Base-by-base conservation (phyloP, 306 rosid genomes). In the Quercus suber region DNA sequence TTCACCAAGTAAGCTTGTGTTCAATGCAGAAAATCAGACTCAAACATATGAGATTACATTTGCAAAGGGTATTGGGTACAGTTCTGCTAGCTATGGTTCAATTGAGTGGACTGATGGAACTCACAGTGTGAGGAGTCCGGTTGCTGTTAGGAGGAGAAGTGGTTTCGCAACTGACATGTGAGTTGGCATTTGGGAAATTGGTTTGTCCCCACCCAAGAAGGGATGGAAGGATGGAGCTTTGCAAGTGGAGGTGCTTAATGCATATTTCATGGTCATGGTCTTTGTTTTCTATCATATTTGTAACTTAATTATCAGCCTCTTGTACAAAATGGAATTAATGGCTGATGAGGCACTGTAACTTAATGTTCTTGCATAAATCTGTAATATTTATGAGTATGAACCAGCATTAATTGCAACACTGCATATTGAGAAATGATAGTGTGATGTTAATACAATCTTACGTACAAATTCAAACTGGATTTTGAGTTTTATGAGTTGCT, bases 101-200 rank as follows among this genome's bases (percentile, higher is more conserved):
- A 76, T 95, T 77, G 93, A 89, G 84, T 95, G 98, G 99, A 82
- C 71, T 33, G 92, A 95, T 76, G 95, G 98, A 73, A 82, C 59
- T 71, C 92, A 92, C 79, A 19, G 1, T 35, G 96, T 95, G 65
- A 86, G 92, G 79, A 95, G 99, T 74, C 95, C 97, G 6, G 82
- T 92, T 80, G 97, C 94, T 70, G 89, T 87, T 9, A 80, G 81
- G 58, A 84, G 87, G 87, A 82, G 73, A 41, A 79, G 30, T 73
- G 91, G 83, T 41, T 69, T 21, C 31, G 28, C 87, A 28, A 84
- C 99, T 72, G 89, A 94, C 78, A 77, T 87, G 28, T 91, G 89
- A 90, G 28, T 25, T 82, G 53, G 35, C 28, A 43, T 27, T 18
- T 18, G 3, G 28, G 60, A 20, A 20, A 33, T 72, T 72, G 35